A percentile compares a stretch with the other conserved stretches of the same genome.
phyloP scores from a whole-genome alignment of 148 eudicot genomes.

The Camellia granthamiana region DNA sequence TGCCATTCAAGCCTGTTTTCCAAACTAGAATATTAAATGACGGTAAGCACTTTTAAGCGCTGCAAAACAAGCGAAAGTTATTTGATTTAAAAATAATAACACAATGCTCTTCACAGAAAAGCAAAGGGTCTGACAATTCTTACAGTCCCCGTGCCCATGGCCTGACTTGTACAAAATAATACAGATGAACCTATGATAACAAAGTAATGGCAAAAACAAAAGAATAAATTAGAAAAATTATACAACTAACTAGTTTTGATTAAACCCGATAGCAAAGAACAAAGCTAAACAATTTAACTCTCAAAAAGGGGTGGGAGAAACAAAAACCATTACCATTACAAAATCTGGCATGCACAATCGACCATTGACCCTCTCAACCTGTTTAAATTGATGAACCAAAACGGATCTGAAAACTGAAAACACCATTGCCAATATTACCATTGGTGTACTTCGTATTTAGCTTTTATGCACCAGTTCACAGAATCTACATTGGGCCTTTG shows the following conservation, averaged over 20 bases:
- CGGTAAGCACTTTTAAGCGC: no score
- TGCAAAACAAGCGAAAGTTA: neutral
- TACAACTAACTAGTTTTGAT: neutral
- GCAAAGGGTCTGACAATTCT: slow-evolving; percentile 22
- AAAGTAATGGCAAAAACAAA: slow-evolving; percentile 4
- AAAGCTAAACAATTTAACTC: no score
- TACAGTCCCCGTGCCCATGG: slow-evolving; percentile 2
- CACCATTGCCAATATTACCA: slow-evolving; percentile 1
- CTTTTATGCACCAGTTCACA: neutral
- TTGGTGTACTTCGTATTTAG: neutral
- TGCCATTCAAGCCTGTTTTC: no score
- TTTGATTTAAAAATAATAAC: neutral
- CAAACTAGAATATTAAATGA: no score
- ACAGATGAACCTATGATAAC: neutral
- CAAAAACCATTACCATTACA: neutral
- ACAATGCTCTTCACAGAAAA: slow-evolving; percentile 21
- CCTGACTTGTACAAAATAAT: slow-evolving; percentile 11
- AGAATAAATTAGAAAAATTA: slow-evolving; percentile 1
- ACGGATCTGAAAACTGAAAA: neutral
- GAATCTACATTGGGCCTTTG: neutral
- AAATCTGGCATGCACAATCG: slow-evolving; percentile 2
- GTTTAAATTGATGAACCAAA: neutral
- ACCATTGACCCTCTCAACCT: slow-evolving; percentile 7
- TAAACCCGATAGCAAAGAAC: neutral
- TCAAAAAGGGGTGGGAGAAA: neutral